Evolutionary conservation across 139 green algal genomes (phyloP), one percentile per base, ranked within the genome.

Genomic region (Mesotaenium endlicherianum): DNA sequence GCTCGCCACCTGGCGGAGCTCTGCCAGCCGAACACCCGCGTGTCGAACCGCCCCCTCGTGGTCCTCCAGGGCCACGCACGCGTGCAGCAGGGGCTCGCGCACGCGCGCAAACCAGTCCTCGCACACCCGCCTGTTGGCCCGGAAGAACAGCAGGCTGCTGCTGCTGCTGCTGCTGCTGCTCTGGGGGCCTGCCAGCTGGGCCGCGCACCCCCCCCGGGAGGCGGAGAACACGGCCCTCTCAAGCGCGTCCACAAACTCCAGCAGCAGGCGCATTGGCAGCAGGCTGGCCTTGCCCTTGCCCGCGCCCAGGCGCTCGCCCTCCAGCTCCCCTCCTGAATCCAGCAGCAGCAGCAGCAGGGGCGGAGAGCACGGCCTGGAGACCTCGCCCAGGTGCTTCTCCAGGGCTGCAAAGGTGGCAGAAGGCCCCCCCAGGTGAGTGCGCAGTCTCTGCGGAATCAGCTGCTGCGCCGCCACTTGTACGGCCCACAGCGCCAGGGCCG

Each of bases 381-480:
- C 53, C 1, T 86, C 47, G 31, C 41, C 34, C 36, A 86, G 74
- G 16, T 16, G 87, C 11, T 75, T 44, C 57, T 97, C 93, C 38
- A 97, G 41, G 3, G 87, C 87, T 20, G 80, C 87, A 42, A 97
- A 91, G 16, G 87, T 96, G 55, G 96, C 90, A 4, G 87, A 87
- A 0, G 94, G 88, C 0, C 90, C 91, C 20, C 94, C 94, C 8
- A 92, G 26, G 47, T 95, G 92, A 0, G 92, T 86, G 39, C 78
- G 64, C 47, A 85, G 40, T 40, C 69, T 43, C 50, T 30, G 34
- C 3, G 20, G 14, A 20, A 85, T 43, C 20, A 38, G 85, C 30
- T 85, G 78, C 42, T 55, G 78, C 20, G 78, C 78, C 20, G 68
- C 70, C 47, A 59, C 20, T 84, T 85, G 78, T 26, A 85, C 40